Evolutionary conservation across 805 yeast genomes (phyloP).

Genomic region (Kodamaea nitidulidarum): DNA sequence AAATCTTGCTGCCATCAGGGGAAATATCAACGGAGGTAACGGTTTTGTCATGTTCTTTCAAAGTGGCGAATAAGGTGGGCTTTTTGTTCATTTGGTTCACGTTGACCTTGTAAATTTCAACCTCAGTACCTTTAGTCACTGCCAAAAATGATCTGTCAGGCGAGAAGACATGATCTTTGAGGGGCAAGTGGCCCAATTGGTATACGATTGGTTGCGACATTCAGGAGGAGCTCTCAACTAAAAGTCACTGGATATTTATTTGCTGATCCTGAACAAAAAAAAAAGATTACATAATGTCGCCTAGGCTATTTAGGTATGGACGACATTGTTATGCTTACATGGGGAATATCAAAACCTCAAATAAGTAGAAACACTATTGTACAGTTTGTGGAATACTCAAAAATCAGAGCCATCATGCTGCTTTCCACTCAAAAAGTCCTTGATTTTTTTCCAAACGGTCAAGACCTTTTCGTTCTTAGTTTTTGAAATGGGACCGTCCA

Average conservation of each 20-base stretch:
- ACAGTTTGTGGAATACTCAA: background rate
- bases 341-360: too few relatives aligned
- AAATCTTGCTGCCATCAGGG: constrained; percentile 72
- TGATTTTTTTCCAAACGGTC: constrained; percentile 33
- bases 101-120: constrained; percentile 63
- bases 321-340: background rate
- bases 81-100: constrained; percentile 37
- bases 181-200: constrained; percentile 77
- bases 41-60: constrained; percentile 85
- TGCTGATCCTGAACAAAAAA: background rate
- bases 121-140: constrained; percentile 72
- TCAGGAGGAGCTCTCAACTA: constrained; percentile 27
- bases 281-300: background rate
- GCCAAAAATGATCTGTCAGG: constrained; percentile 64
- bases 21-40: constrained; percentile 95
- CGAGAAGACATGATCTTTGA: constrained; percentile 88
- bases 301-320: too few relatives aligned
- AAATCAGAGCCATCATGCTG: constrained; percentile 8
- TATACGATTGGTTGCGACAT: constrained; percentile 40
- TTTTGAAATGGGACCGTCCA: constrained; percentile 40
- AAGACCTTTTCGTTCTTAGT: constrained; percentile 44
- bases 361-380: too few relatives aligned
- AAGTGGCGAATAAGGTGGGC: constrained; percentile 61
- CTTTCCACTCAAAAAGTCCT: constrained; percentile 28
- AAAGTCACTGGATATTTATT: background rate